Evolutionary conservation across 768 basidiomycete species (phyloP).

Genomic region (Suillus occidentalis): DNA sequence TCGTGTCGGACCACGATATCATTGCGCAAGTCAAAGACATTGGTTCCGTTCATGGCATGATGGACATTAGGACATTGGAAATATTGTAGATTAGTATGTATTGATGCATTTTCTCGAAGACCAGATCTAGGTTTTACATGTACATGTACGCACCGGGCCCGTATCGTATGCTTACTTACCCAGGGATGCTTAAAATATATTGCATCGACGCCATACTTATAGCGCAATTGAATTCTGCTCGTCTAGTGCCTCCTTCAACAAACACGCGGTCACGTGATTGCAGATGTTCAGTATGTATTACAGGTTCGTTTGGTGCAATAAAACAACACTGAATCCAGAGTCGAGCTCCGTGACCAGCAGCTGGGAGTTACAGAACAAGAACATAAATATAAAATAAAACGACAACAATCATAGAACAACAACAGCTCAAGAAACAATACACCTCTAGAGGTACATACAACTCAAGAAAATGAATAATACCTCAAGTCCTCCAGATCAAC

Average conservation of each 20-base stretch:
- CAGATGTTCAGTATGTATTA: no score
- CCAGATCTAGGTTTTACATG: not conserved
- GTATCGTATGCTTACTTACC: not conserved
- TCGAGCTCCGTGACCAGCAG: not conserved
- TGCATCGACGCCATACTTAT: not conserved
- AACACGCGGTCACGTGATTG: not conserved
- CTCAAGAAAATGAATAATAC: not conserved
- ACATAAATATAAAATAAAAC: conserved; percentile 3
- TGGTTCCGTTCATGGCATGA: not conserved
- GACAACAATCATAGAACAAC: not conserved
- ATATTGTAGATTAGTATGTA: not conserved
- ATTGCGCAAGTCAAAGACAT: not conserved
- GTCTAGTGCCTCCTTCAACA: not conserved
- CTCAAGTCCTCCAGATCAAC: not conserved
- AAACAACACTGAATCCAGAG: not conserved
- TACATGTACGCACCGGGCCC: not conserved
- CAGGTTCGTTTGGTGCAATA: not conserved
- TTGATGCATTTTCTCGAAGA: not conserved
- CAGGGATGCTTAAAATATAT: not conserved
- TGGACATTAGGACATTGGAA: not conserved
- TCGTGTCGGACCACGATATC: not conserved
- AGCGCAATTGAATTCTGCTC: not conserved
- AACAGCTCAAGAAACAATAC: not conserved
- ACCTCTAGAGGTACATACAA: not conserved
- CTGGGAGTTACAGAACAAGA: not conserved